These are phyloP conservation scores for Atalantia buxifolia DNA, from an alignment of 345 rosid species.

Conservation along the genomic window DNA sequence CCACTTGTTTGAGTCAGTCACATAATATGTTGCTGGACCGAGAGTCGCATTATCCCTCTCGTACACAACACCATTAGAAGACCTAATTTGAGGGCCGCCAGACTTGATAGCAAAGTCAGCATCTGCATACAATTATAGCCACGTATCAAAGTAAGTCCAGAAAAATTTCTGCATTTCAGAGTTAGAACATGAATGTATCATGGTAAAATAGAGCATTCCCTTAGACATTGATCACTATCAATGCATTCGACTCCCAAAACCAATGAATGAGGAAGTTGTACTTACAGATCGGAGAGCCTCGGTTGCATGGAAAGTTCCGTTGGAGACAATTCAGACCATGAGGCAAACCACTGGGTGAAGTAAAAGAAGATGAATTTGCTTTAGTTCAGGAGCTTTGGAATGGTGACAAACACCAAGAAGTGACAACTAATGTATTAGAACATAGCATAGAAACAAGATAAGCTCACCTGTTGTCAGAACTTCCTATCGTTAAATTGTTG, in stretches of 20 bases:
- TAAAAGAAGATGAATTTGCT: conserved; percentile 9
- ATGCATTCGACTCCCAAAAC: neutral
- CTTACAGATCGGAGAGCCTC: conserved; percentile 61
- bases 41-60: conserved; percentile 49
- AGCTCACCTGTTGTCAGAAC: conserved; percentile 42
- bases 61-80: conserved; percentile 29
- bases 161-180: neutral
- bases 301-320: conserved; percentile 53
- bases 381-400: neutral
- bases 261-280: neutral
- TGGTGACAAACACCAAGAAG: neutral
- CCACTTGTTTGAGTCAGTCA: conserved; percentile 38
- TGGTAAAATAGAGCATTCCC: too few relatives aligned
- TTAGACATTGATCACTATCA: neutral
- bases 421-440: neutral
- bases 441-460: neutral
- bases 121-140: conserved; percentile 30
- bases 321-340: conserved; percentile 71
- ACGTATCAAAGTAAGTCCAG: neutral
- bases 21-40: conserved; percentile 58
- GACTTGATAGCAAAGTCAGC: conserved; percentile 51
- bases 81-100: conserved; percentile 56
- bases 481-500: conserved; percentile 56
- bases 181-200: neutral
- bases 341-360: conserved; percentile 31